Evolutionary conservation across 2,329 filamentous ascomycete genomes (phyloP), one percentile per base, ranked within the genome.

Genomic region (Apiospora sp.): DNA sequence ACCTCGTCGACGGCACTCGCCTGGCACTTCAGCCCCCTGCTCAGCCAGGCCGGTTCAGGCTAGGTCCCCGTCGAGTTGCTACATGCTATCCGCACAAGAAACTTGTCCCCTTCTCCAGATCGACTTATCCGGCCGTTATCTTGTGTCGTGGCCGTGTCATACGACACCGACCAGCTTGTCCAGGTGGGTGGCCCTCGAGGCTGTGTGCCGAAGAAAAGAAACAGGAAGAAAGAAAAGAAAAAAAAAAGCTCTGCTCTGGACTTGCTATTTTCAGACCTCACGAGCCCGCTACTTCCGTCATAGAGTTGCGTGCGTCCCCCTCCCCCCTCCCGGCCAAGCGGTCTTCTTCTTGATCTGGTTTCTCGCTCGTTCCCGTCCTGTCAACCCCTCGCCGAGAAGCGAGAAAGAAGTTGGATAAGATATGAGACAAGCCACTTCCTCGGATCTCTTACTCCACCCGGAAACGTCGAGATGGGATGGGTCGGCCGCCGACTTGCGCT

Each of bases 361-460:
- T 10, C 7, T 41, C 58, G 19, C 58, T n/a, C 58, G 58, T 64
- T 64, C 58, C 58, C 34, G 58, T 64, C 58, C 58, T 64, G 58
- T n/a, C 58, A 37, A 37, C 37, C 58, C 34, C 34, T 64, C 58
- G 30, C 41, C 34, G 58, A 54, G 51, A 10, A 51, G 14, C 30
- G 27, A 22, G 7, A 37, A 14, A 3, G 51, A 30, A 58, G 58
- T n/a, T 64, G 58, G 58, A n/a, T 37, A 41, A 41, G 19, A 64
- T 37, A 76, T 81, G 79, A 82, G 81, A 82, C 83, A 83, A 83
- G 79, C 78, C 81, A 81, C 80, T 79, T 80, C 79, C 80, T 79
- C 79, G 76, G 76, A 78, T 75, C 75, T 37, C 30, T 41, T 16
- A 46, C 58, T 68, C 74, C 58, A 64, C 58, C 22, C 12, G 3